Percentiles rank a stretch among this genome's conserved stretches.
These are phyloP conservation scores for Puccinellia tenuiflora DNA, from an alignment of 176 grass and related monocot species.

Conservation along the genomic window DNA sequence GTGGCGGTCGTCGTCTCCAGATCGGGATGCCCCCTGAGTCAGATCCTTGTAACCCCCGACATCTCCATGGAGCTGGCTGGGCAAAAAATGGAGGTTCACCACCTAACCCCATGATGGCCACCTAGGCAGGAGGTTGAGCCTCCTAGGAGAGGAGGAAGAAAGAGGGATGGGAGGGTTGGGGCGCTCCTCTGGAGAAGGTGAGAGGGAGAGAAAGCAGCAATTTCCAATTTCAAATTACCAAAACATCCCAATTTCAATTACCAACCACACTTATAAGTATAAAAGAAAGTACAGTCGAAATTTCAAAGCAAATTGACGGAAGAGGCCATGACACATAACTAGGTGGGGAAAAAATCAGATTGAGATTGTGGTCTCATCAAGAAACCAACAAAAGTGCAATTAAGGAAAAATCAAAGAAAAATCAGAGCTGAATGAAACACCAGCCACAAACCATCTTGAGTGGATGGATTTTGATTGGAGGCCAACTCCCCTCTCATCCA, in stretches of 20 bases:
- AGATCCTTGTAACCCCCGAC: too few relatives aligned
- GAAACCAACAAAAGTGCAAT: constrained; percentile 24
- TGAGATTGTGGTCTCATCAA: background rate
- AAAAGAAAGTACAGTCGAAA: background rate
- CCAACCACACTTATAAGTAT: background rate
- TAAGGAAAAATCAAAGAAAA: constrained; percentile 11
- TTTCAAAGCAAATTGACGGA: background rate
- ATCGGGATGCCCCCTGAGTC: too few relatives aligned
- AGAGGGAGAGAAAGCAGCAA: too few relatives aligned
- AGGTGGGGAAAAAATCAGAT: background rate
- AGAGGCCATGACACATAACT: background rate
- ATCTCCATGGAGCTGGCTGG: too few relatives aligned
- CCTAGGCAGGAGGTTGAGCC: too few relatives aligned
- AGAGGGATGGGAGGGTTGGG: too few relatives aligned
- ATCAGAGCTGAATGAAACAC: constrained; percentile 24
- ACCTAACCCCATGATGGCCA: too few relatives aligned
- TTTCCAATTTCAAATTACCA: background rate
- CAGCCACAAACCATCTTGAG: constrained; percentile 24
- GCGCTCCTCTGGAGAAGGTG: too few relatives aligned
- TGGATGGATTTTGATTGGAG: constrained; percentile 26
- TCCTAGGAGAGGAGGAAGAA: too few relatives aligned
- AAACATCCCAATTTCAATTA: background rate
- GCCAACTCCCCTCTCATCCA: background rate
- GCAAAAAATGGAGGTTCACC: too few relatives aligned
- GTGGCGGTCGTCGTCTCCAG: too few relatives aligned